Evolutionary conservation across 257 asterid species (phyloP).

Genomic region (Jaltomata sinuosa): DNA sequence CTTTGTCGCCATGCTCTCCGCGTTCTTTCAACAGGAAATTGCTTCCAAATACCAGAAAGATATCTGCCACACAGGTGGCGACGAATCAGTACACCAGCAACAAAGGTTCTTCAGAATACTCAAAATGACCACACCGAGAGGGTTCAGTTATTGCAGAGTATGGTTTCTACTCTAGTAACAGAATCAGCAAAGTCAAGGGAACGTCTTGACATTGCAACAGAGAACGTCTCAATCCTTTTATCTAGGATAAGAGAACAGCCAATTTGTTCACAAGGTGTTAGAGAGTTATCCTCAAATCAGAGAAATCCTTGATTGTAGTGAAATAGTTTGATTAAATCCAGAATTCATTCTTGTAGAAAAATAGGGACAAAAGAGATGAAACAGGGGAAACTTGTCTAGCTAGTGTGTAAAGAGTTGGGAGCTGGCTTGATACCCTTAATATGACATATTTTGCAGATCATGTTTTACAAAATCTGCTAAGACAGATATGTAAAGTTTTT

Average conservation of each 20-base stretch:
- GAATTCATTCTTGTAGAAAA: slow-evolving; percentile 12
- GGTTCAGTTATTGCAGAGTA: slow-evolving; percentile 68
- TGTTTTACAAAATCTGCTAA: not conserved
- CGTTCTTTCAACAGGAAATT: slow-evolving; percentile 83
- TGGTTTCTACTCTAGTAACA: slow-evolving; percentile 60
- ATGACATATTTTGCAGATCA: not conserved
- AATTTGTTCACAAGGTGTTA: slow-evolving; percentile 35
- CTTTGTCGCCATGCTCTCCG: slow-evolving; percentile 90
- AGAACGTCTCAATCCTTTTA: slow-evolving; percentile 58
- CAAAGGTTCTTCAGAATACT: slow-evolving; percentile 28
- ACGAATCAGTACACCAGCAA: slow-evolving; percentile 38
- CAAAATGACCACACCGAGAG: slow-evolving; percentile 50
- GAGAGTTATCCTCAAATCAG: slow-evolving; percentile 38
- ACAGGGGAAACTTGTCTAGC: not conserved
- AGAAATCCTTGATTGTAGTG: slow-evolving; percentile 21
- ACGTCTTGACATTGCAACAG: slow-evolving; percentile 72
- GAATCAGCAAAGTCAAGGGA: slow-evolving; percentile 74
- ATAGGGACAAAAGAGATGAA: not conserved
- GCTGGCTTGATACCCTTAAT: not conserved
- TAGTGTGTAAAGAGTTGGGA: not conserved
- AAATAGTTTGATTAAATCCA: not conserved
- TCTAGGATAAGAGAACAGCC: slow-evolving; percentile 70
- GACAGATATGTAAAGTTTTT: not conserved
- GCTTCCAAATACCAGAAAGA: slow-evolving; percentile 90
- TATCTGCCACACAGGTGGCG: slow-evolving; percentile 78